Percentiles rank a stretch among this genome's conserved stretches.
These are phyloP conservation scores for Haplographium delicatum DNA, from an alignment of 495 filamentous ascomycete genomes.

Conservation along the genomic window DNA sequence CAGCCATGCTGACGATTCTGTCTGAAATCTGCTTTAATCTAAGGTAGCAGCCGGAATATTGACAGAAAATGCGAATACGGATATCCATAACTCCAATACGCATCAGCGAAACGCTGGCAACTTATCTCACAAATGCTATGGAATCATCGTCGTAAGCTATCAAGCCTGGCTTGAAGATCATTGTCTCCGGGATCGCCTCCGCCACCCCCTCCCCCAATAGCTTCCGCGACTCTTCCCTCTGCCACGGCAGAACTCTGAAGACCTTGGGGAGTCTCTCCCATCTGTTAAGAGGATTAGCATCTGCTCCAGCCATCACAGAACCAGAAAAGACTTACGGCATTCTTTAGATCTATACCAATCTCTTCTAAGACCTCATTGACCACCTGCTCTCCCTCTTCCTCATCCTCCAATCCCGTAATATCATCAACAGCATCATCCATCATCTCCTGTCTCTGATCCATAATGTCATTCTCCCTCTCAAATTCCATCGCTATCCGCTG, in stretches of 20 bases:
- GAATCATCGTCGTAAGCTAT: conserved; percentile 62
- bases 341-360: conserved; percentile 87
- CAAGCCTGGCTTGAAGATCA: conserved; percentile 76
- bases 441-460: conserved; percentile 99
- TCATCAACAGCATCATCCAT: conserved; percentile 99
- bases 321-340: conserved; percentile 58
- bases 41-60: too few species aligned
- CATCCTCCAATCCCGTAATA: conserved; percentile 86
- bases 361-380: conserved; percentile 95
- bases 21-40: too few species aligned
- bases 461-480: conserved; percentile 96
- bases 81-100: conserved; percentile 7
- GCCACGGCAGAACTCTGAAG: conserved; percentile 54
- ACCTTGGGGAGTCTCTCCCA: conserved; percentile 74
- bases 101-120: conserved; percentile 6
- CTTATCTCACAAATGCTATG: conserved; percentile 6
- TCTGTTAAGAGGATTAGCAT: conserved; percentile 38
- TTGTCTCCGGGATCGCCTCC: conserved; percentile 60
- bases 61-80: not conserved
- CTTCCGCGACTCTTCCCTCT: conserved; percentile 67
- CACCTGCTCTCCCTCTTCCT: conserved; percentile 90
- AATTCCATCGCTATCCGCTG: conserved; percentile 99
- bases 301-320: not conserved
- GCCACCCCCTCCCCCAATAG: conserved; percentile 64
- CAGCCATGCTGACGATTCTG: not conserved